Base-by-base conservation (phyloP, 2,329 filamentous ascomycete genomes). In the Macroventuria anomochaeta region DNA sequence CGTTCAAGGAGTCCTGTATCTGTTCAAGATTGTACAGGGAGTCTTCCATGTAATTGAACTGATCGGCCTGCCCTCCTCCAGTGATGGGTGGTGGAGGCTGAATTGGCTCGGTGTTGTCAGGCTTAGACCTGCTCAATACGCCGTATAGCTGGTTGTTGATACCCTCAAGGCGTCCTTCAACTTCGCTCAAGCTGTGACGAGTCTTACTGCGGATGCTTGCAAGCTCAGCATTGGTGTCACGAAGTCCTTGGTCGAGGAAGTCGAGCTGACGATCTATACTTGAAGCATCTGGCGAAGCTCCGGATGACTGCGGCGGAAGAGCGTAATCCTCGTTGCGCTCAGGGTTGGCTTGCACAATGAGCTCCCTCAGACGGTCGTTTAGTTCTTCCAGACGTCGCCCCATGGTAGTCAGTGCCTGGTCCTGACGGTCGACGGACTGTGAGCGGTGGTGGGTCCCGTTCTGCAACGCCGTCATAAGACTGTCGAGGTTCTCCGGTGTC, bases 201-300 rank as follows among this genome's bases (percentile, higher is more conserved):
- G 67, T 62, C n/a, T 57, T 66, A n/a, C 60, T 64, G 28, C 62
- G 62, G 42, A 67, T 57, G 37, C 64, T 67, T 17, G 61, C 61
- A n/a, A 87, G 83, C 61, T 86, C 85, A 13, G 83, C 79, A 31
- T 81, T 79, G 10, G 93, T 82, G 7, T 81, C 80, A 25, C 80
- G 77, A 26, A 95, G 75, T 1, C 85, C 85, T 62, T 83, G 83
- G 53, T 89, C 86, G 3, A 96, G 79, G 64, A 91, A 93, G 33
- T 88, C 84, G 17, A 95, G 74, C 66, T 93, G 88, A 25, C 78
- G 77, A 52, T 81, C 76, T 2, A 83, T 55, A 3, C 61, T 61
- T 1, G 70, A 65, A 21, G 58, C 57, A 33, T 72, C 67, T 10
- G 58, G 44, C 23, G 56, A 43, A 7, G 49, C 62, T 36, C 58